Conservation (phyloP, 768 basidiomycete genomes). For the Lentinula guzmanii region DNA sequence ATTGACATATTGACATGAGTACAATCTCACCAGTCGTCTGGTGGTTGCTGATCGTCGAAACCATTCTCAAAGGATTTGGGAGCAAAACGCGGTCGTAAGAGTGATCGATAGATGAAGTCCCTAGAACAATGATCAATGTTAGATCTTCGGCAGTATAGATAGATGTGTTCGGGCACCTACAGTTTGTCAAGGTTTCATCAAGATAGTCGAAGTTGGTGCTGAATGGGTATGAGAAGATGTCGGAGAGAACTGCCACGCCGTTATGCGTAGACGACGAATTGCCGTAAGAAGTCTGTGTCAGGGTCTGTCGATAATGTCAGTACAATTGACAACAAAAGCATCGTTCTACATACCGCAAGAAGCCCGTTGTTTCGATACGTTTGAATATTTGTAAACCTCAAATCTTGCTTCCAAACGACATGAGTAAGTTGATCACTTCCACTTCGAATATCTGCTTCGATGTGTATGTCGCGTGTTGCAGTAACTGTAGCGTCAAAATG, state of each 20-base stretch:
- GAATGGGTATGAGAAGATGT: constrained; percentile 42
- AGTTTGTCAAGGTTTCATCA: constrained; percentile 24
- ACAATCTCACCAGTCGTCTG: constrained; percentile 25
- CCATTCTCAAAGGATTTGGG: constrained; percentile 40
- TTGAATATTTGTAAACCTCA: constrained; percentile 41
- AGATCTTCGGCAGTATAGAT: not conserved
- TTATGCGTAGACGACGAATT: constrained; percentile 40
- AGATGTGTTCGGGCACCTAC: constrained; percentile 12
- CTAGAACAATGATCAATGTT: not conserved
- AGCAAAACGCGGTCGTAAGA: constrained; percentile 29
- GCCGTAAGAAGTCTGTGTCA: constrained; percentile 38
- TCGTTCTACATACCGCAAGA: not conserved
- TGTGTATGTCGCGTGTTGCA: constrained; percentile 33
- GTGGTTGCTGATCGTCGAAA: constrained; percentile 36
- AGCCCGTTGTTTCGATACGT: constrained; percentile 31
- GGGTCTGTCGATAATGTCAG: constrained; percentile 22
- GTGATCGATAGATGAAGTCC: constrained; percentile 25
- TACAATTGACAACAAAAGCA: not conserved
- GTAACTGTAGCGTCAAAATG: constrained; percentile 40
- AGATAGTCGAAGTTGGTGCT: constrained; percentile 31
- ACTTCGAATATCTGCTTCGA: constrained; percentile 38
- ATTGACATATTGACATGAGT: not conserved
- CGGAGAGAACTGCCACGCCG: constrained; percentile 27
- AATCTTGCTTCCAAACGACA: constrained; percentile 36
- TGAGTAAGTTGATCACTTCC: constrained; percentile 37